Percentiles rank a stretch among this genome's conserved stretches.
Evolutionary conservation across 768 basidiomycete species (phyloP).

Genomic region (Hortiboletus flavorubellus): DNA sequence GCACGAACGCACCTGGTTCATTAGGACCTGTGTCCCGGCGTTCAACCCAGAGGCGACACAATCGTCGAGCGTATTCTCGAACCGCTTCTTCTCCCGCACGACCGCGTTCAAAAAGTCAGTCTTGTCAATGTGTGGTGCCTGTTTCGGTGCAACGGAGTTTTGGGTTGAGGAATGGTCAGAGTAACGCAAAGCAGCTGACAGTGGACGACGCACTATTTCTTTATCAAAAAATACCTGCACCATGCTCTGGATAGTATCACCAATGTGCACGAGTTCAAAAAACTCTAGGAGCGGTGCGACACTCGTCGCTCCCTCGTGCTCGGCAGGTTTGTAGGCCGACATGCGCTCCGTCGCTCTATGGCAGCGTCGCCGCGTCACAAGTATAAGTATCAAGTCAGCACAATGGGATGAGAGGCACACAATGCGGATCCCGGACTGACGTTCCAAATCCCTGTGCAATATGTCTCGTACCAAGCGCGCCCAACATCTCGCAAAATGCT

Average conservation of each 20-base stretch:
- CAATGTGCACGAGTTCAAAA: constrained; percentile 95
- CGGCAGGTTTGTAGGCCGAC: constrained; percentile 84
- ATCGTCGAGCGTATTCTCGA: constrained; percentile 90
- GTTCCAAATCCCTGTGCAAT: constrained; percentile 73
- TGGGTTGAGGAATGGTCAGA: not conserved
- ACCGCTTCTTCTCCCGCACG: constrained; percentile 94
- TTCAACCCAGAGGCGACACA: constrained; percentile 92
- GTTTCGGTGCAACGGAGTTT: not conserved
- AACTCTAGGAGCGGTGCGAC: constrained; percentile 95
- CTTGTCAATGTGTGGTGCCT: constrained; percentile 87
- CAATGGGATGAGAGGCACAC: not conserved
- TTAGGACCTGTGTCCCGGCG: constrained; percentile 91
- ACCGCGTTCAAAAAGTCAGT: constrained; percentile 93
- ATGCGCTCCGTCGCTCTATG: constrained; percentile 84
- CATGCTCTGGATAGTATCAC: constrained; percentile 97
- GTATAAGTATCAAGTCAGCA: not conserved
- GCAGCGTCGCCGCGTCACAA: not conserved
- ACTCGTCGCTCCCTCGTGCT: constrained; percentile 73
- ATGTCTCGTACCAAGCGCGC: constrained; percentile 75
- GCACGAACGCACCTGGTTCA: constrained; percentile 74
- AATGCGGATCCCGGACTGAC: constrained; percentile 39
- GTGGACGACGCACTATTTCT: constrained; percentile 60
- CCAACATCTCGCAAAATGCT: constrained; percentile 81
- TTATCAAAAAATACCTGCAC: constrained; percentile 98
- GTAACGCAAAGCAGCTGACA: not conserved